Percentiles rank a stretch among this genome's conserved stretches.
phyloP scores from a whole-genome alignment of 441 rosid species.

The Syzygium syzygioides region DNA sequence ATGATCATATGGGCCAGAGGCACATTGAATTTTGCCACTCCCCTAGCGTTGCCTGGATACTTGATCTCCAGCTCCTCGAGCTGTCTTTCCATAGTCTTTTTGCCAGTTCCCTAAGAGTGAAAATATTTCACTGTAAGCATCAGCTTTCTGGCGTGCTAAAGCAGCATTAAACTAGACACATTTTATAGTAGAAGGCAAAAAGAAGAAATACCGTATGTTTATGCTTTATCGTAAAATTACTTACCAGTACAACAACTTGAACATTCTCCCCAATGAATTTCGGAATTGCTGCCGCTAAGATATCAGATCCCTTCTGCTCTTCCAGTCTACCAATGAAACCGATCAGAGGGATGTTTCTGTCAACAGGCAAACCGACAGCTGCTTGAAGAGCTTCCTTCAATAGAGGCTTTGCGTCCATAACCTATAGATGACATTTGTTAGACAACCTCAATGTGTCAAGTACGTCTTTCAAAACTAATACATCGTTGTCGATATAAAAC shows the following conservation, averaged over 20 bases:
- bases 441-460: background rate
- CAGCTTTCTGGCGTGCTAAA: background rate
- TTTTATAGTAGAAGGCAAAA: background rate
- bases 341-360: slow-evolving; percentile 62
- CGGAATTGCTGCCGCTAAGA: slow-evolving; percentile 66
- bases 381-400: slow-evolving; percentile 93
- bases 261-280: slow-evolving; percentile 46
- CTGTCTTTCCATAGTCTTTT: slow-evolving; percentile 67
- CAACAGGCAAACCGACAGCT: slow-evolving; percentile 74
- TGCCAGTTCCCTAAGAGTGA: slow-evolving; percentile 73
- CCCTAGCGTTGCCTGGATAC: slow-evolving; percentile 66
- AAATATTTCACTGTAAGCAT: background rate
- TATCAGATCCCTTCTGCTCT: slow-evolving; percentile 96
- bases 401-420: slow-evolving; percentile 66
- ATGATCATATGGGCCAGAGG: slow-evolving; percentile 89
- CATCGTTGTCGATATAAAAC: background rate
- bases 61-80: slow-evolving; percentile 47
- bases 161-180: background rate
- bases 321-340: slow-evolving; percentile 96
- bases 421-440: slow-evolving; percentile 29
- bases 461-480: background rate
- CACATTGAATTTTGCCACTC: slow-evolving; percentile 69
- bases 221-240: slow-evolving; percentile 13
- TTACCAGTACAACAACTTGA: slow-evolving; percentile 76
- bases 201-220: background rate